Evolutionary conservation across 257 asterid genomes (phyloP).

Genomic region (Solanum medicagineum): DNA sequence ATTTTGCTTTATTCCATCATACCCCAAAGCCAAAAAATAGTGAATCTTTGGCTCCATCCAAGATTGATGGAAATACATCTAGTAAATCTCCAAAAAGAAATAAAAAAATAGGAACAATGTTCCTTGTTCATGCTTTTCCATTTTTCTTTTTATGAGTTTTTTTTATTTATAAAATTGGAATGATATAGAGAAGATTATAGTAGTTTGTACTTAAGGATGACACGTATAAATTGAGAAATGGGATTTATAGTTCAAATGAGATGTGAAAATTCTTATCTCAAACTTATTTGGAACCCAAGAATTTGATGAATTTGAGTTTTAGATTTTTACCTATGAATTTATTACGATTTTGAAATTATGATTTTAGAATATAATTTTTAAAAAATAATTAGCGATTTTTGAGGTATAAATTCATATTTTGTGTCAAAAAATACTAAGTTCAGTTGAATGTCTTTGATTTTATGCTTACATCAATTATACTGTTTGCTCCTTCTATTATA

Average conservation of each 20-base stretch:
- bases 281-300: not conserved
- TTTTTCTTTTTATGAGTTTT: not conserved
- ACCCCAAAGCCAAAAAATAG: no score
- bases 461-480: not conserved
- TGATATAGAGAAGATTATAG: not conserved
- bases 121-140: not conserved
- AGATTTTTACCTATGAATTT: not conserved
- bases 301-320: not conserved
- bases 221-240: not conserved
- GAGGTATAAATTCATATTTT: not conserved
- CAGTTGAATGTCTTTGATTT: not conserved
- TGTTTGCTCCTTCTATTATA: not conserved
- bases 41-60: no score
- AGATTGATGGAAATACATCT: not conserved
- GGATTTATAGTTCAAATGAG: not conserved
- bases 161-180: not conserved
- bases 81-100: not conserved
- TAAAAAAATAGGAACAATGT: not conserved
- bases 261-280: not conserved
- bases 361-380: no score
- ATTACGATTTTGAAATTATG: not conserved
- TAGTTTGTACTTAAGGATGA: not conserved
- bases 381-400: not conserved
- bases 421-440: not conserved
- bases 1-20: no score